Percentiles rank a stretch among this genome's conserved stretches.
Conservation (phyloP, 1,284 basidiomycete genomes). For the Athelia sp. region DNA sequence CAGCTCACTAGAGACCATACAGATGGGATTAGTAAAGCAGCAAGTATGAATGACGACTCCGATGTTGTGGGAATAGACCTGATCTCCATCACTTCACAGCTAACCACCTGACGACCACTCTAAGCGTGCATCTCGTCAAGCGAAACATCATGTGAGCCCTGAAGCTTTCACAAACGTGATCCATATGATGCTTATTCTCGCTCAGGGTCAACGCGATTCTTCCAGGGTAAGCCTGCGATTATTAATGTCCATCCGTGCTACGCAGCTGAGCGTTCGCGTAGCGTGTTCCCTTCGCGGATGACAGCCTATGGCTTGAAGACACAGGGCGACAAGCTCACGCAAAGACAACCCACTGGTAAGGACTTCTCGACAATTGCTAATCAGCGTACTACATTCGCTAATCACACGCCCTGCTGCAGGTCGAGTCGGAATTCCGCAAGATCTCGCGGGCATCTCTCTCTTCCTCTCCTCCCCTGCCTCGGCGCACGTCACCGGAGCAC, state of each 20-base stretch:
- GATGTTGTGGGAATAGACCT: too few relatives aligned
- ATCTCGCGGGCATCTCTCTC: constrained; percentile 72
- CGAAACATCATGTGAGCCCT: constrained; percentile 57
- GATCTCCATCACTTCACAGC: constrained; percentile 34
- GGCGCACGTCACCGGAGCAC: constrained; percentile 70
- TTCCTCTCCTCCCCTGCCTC: constrained; percentile 72
- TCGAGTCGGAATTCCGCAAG: constrained; percentile 62
- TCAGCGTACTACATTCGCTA: too few relatives aligned
- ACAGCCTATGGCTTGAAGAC: constrained; percentile 71
- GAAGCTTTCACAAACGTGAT: neutral
- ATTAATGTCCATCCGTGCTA: constrained; percentile 3
- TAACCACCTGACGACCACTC: constrained; percentile 75
- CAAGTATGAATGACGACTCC: constrained; percentile 35
- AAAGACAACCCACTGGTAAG: constrained; percentile 59
- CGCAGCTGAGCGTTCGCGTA: constrained; percentile 19
- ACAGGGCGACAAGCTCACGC: constrained; percentile 47
- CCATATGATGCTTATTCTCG: neutral
- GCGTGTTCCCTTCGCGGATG: constrained; percentile 85
- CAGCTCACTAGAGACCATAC: constrained; percentile 4
- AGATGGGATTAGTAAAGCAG: constrained; percentile 81
- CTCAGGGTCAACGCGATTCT: constrained; percentile 80
- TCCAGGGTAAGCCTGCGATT: constrained; percentile 68
- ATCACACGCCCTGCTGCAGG: constrained; percentile 31
- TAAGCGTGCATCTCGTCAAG: constrained; percentile 66
- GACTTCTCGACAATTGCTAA: too few relatives aligned